Evolutionary conservation across 1,284 basidiomycete species (phyloP), one percentile per base, ranked within the genome.

Genomic region (Pseudomicrostroma phylloplanum): DNA sequence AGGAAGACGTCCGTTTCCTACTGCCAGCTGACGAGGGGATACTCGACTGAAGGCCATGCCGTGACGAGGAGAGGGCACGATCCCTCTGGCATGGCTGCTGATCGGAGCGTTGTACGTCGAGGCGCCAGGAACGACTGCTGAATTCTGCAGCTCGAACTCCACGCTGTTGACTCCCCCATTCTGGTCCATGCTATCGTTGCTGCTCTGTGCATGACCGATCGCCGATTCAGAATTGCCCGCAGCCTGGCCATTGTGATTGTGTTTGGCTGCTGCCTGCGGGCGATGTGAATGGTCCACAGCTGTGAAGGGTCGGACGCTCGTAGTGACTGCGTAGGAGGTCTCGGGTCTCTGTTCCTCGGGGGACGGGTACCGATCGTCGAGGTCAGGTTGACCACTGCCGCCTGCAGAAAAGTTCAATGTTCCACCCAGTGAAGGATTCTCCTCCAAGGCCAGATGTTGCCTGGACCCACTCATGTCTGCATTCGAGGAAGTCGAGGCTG

Each of bases 251-350:
- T 48, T 21, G 43, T 48, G 17, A 48, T 48, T 21, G 43, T 48
- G 17, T 6, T 48, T 21, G 43, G 6, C 43, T 4, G 43, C 43
- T 6, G 43, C 6, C 15, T 48, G 21, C 6, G 51, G 51, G 21
- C 51, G 51, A 15, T 54, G 15, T 15, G 17, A 19, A 25, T 54
- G 51, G 51, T 54, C 51, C 21, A 54, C 51, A 13, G 51, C 51
- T 19, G 51, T 54, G 13, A 54, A 54, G 51, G 51, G 51, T 2
- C 51, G 51, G 8, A 21, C 51, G 25, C 51, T 54, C 7, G 21
- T 25, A 6, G 43, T 48, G 6, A 17, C 43, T 17, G 43, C 43
- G 43, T 21, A 21, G 6, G 15, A 21, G 12, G 43, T 48, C 6
- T 17, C 43, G 6, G 43, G 17, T 48, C 17, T 17, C 43, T 48